These are phyloP conservation scores for Bothia castanella DNA, from an alignment of 1,284 basidiomycete species.

Conservation along the genomic window DNA sequence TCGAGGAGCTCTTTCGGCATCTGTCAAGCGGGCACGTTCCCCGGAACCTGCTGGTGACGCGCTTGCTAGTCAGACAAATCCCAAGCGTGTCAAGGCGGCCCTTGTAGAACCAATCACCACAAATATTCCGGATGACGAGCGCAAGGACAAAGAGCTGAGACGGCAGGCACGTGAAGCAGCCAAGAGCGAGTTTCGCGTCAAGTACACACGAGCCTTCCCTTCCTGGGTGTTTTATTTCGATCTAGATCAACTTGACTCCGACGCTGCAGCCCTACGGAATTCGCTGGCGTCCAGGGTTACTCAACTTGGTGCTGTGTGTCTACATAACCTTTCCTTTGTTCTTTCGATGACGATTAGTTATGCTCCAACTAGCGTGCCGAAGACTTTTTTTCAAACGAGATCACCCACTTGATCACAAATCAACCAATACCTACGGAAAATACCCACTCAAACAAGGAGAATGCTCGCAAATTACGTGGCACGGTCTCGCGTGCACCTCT, in stretches of 20 bases:
- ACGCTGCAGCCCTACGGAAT: constrained; percentile 43
- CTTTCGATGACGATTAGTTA: constrained; percentile 1
- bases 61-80: constrained; percentile 15
- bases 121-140: constrained; percentile 29
- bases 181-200: constrained; percentile 73
- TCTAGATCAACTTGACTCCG: constrained; percentile 53
- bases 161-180: constrained; percentile 54
- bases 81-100: constrained; percentile 34
- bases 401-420: constrained; percentile 86
- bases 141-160: constrained; percentile 41
- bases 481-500: constrained; percentile 23
- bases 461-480: constrained; percentile 37
- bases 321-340: neutral
- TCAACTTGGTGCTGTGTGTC: constrained; percentile 76
- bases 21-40: constrained; percentile 59
- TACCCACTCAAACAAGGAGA: constrained; percentile 60
- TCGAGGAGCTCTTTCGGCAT: constrained; percentile 20
- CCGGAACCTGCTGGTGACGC: constrained; percentile 49
- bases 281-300: constrained; percentile 53
- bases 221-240: constrained; percentile 86
- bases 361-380: constrained; percentile 58
- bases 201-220: constrained; percentile 85
- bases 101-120: constrained; percentile 21
- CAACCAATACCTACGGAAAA: constrained; percentile 40
- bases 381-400: constrained; percentile 80